A percentile compares a stretch with the other conserved stretches of the same genome.
Evolutionary conservation across 106 monocot species (phyloP).

Genomic region (Chionographis japonica): DNA sequence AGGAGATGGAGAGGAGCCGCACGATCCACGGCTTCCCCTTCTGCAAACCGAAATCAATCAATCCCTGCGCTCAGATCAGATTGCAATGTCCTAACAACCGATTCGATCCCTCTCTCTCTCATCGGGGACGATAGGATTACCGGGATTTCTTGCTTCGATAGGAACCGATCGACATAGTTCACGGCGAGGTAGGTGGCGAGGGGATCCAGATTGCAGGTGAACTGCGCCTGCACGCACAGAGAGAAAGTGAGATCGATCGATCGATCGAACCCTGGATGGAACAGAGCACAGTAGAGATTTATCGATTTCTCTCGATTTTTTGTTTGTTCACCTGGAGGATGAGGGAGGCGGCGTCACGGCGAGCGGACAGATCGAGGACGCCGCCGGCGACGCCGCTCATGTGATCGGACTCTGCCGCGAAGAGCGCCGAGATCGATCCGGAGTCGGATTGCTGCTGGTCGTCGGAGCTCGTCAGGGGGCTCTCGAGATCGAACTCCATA

Average conservation of each 20-base stretch:
- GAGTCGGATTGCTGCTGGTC: background rate
- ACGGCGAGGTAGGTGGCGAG: constrained; percentile 67
- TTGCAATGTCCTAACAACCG: background rate
- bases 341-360: constrained; percentile 45
- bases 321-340: constrained; percentile 47
- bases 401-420: constrained; percentile 74
- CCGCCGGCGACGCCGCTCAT: constrained; percentile 20
- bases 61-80: too few relatives aligned
- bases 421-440: constrained; percentile 28
- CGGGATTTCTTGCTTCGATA: constrained; percentile 52
- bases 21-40: constrained; percentile 75
- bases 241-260: background rate
- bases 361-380: constrained; percentile 14
- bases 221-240: constrained; percentile 38
- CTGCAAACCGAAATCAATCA: constrained; percentile 14
- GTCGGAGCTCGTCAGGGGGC: constrained; percentile 22
- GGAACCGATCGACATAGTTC: constrained; percentile 88
- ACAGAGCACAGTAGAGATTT: background rate
- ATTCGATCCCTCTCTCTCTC: constrained; percentile 7
- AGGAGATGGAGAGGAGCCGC: constrained; percentile 64
- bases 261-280: too few relatives aligned
- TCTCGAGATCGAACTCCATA: constrained; percentile 51
- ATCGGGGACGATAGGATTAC: constrained; percentile 15
- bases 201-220: constrained; percentile 43
- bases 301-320: background rate